Evolutionary conservation across 768 basidiomycete species (phyloP), one percentile per base, ranked within the genome.

Genomic region (Termitomyces sp.): DNA sequence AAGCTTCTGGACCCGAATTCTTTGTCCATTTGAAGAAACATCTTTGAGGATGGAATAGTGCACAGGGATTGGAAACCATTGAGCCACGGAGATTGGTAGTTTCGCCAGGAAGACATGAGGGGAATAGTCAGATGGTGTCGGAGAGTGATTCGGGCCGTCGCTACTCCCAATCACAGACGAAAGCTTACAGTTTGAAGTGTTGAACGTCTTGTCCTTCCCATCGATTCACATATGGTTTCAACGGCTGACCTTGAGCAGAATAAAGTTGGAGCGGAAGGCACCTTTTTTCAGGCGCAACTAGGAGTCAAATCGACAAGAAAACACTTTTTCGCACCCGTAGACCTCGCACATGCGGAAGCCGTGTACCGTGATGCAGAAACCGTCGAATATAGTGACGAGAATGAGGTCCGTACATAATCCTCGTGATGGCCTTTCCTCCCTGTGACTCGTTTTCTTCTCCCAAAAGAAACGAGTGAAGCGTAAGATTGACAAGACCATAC

Each of bases 401-500:
- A 83, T 65, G 81, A 82, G 72, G 80, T 34, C 65, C 37, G 20
- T 49, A 22, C 27, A 24, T 30, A 3, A 24, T 48, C 27, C 6
- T 15, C 0, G 24, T 13, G 24, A 15, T 27, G 5, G 3, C 5
- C 16, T 24, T 33, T 24, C n/a, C n/a, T 31, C 31, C n/a, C 16
- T 31, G 18, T 30, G 15, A 46, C 16, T 15, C n/a, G 3, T 9
- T 34, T 27, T 24, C 1, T 15, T 15, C 13, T 36, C 34, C 2
- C 3, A 3, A 15, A 47, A 82, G 80, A 74, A 63, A 59, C 68
- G 63, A 12, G 81, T 84, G 24, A 73, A 69, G 54, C 71, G 72
- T 39, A 84, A 83, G 68, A 82, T 84, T 47, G 82, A 84, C 63
- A 69, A 70, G n/a, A 72, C 72, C 8, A 77, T 84, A 4, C 71